A percentile compares a stretch with the other conserved stretches of the same genome.
Conservation (phyloP, 208 protist genomes). For the Leishmania braziliensis region DNA sequence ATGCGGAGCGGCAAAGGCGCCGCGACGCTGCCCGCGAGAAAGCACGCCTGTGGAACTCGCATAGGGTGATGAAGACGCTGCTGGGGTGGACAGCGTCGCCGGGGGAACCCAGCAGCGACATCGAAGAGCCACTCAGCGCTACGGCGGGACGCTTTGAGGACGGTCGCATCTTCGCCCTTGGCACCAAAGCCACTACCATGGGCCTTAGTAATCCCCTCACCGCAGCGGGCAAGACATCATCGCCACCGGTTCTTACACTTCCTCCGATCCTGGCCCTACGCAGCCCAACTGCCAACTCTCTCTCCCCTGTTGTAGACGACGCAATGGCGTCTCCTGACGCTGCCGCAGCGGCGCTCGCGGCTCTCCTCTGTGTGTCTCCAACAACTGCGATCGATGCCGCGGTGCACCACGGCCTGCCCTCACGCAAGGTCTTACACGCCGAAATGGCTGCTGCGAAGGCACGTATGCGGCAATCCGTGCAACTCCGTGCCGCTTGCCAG, state of each 20-base stretch:
- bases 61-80: constrained; percentile 80
- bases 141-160: background rate
- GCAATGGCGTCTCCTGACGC: background rate
- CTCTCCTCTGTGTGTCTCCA: constrained; percentile 18
- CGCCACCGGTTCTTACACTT: constrained; percentile 10
- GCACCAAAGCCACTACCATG: background rate
- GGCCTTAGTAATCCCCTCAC: background rate
- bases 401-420: constrained; percentile 19
- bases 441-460: constrained; percentile 35
- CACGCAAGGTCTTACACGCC: constrained; percentile 11
- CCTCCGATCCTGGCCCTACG: constrained; percentile 24
- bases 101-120: background rate
- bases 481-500: constrained; percentile 40
- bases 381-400: constrained; percentile 28
- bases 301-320: background rate
- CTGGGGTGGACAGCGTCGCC: constrained; percentile 64
- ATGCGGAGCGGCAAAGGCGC: constrained; percentile 41
- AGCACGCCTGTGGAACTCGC: constrained; percentile 54
- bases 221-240: background rate
- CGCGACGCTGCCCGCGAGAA: constrained; percentile 44
- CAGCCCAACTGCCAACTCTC: background rate
- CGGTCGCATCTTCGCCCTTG: background rate
- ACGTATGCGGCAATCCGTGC: constrained; percentile 43
- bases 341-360: background rate
- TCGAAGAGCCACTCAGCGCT: background rate